A percentile compares a stretch with the other conserved stretches of the same genome.
phyloP scores from a whole-genome alignment of 768 basidiomycete species.

The Lactifluus rugatus region DNA sequence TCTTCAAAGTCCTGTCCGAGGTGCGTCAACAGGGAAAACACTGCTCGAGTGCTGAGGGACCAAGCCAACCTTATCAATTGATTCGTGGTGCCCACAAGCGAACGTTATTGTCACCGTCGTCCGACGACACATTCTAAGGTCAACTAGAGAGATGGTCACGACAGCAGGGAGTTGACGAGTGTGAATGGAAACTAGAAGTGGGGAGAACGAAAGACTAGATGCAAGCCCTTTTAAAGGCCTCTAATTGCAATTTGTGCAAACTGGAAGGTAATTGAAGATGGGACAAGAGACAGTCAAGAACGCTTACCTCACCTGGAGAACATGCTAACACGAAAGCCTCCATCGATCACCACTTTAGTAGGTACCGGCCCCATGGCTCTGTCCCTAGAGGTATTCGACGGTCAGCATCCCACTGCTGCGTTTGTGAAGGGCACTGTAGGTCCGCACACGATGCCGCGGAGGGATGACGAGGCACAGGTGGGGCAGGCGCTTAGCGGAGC shows the following conservation, averaged over 20 bases:
- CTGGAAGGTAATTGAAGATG: not conserved
- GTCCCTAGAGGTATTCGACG: constrained; percentile 1
- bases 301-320: constrained; percentile 1
- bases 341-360: constrained; percentile 14
- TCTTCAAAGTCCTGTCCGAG: not conserved
- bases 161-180: not conserved
- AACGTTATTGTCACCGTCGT: not conserved
- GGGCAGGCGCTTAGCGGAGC: constrained; percentile 4
- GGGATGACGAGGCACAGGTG: constrained; percentile 2
- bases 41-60: not conserved
- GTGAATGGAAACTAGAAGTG: not conserved
- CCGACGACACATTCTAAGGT: constrained; percentile 14
- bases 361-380: constrained; percentile 6
- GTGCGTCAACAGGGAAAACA: not conserved
- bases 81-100: constrained; percentile 12
- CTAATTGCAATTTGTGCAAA: constrained; percentile 16
- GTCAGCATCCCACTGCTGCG: constrained; percentile 8
- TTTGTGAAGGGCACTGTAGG: constrained; percentile 17
- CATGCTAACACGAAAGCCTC: constrained; percentile 5
- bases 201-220: not conserved
- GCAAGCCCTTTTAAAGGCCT: constrained; percentile 9
- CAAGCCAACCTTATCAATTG: not conserved
- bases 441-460: constrained; percentile 7
- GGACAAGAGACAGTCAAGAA: not conserved
- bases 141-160: not conserved